Conservation (phyloP, 495 filamentous ascomycete genomes). For the Annulohypoxylon bovei region DNA sequence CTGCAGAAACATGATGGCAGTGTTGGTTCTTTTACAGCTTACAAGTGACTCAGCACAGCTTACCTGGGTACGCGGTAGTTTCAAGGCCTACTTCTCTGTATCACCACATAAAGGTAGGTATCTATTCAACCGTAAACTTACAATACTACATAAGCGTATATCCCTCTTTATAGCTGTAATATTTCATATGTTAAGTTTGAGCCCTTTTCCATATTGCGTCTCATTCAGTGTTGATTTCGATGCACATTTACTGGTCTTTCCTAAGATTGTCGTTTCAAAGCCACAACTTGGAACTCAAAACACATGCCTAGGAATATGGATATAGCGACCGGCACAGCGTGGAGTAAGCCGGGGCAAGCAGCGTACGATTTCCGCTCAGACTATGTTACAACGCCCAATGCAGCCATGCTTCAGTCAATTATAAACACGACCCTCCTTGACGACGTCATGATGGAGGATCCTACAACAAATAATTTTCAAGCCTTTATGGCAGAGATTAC, state of each 20-base stretch:
- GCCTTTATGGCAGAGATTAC: constrained; percentile 68
- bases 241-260: no score
- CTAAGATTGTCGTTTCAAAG: background rate
- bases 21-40: background rate
- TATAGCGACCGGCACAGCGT: background rate
- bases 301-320: background rate
- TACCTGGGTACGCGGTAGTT: background rate
- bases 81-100: background rate
- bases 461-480: constrained; percentile 71
- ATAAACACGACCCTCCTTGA: constrained; percentile 65
- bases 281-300: background rate
- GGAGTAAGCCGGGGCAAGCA: background rate
- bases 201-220: no score
- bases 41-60: constrained; percentile 5
- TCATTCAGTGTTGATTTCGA: no score
- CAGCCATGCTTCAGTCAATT: constrained; percentile 68
- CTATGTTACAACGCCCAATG: constrained; percentile 3
- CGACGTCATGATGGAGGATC: constrained; percentile 79
- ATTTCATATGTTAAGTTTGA: no score
- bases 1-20: background rate
- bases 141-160: no score
- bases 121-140: background rate
- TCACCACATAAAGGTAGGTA: background rate
- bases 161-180: no score
- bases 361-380: constrained; percentile 4